Evolutionary conservation across 176 grass and related monocot species (phyloP).

Genomic region (Typha latifolia): DNA sequence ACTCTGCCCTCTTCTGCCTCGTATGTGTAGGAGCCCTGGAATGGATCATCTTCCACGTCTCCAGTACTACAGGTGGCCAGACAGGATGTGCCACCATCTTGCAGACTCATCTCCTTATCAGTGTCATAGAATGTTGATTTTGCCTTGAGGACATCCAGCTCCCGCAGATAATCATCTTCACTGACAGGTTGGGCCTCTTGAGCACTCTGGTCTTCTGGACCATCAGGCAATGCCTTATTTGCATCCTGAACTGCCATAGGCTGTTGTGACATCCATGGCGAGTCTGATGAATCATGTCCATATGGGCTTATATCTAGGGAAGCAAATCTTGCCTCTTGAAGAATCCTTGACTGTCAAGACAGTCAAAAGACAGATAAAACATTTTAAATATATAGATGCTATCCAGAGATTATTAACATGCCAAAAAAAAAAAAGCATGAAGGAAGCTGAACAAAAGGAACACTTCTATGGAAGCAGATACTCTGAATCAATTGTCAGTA

Average conservation of each 20-base stretch:
- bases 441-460: background rate
- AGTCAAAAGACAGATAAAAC: slow-evolving; percentile 18
- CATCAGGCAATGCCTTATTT: slow-evolving; percentile 21
- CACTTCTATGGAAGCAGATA: background rate
- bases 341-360: slow-evolving; percentile 50
- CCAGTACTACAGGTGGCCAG: slow-evolving; percentile 78
- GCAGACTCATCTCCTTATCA: slow-evolving; percentile 60
- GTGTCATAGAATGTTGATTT: slow-evolving; percentile 49
- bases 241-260: slow-evolving; percentile 1
- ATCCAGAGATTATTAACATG: background rate
- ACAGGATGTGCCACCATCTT: slow-evolving; percentile 72
- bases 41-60: slow-evolving; percentile 64
- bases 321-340: slow-evolving; percentile 32
- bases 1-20: slow-evolving; percentile 43
- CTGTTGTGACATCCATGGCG: slow-evolving; percentile 32
- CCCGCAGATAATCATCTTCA: slow-evolving; percentile 67
- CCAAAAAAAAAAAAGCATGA: background rate
- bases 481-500: too few species aligned
- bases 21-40: slow-evolving; percentile 50
- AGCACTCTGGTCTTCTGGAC: slow-evolving; percentile 16
- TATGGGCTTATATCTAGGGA: slow-evolving; percentile 16
- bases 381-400: background rate
- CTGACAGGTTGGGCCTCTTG: slow-evolving; percentile 33
- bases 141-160: slow-evolving; percentile 51
- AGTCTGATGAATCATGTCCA: slow-evolving; percentile 23